Conservation (phyloP, 176 grass and related monocot genomes). For the Carex littledalei region DNA sequence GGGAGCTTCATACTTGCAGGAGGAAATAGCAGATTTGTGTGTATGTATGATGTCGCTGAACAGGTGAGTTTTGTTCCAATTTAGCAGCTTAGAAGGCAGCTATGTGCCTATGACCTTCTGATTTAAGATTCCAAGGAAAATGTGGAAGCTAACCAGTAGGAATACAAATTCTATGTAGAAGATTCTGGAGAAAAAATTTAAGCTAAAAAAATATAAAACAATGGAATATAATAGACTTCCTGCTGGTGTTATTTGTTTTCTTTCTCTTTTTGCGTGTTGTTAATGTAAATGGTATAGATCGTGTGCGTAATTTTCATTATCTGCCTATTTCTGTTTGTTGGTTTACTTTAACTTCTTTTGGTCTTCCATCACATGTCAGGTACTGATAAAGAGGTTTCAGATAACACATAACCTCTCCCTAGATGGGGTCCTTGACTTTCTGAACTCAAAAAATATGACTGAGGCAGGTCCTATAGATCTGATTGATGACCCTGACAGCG, state of each 20-base stretch:
- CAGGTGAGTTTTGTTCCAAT: constrained; percentile 57
- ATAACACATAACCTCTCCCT: constrained; percentile 93
- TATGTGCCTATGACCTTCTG: not conserved
- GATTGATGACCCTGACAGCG: constrained; percentile 82
- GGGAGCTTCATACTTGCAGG: constrained; percentile 88
- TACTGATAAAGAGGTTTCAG: constrained; percentile 83
- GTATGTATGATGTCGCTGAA: constrained; percentile 94
- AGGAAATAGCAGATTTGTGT: constrained; percentile 92
- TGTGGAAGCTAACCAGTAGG: not conserved
- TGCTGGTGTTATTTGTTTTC: not conserved
- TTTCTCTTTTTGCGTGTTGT: not conserved
- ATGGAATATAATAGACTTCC: not conserved
- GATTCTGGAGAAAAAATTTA: not conserved
- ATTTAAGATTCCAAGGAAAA: not conserved
- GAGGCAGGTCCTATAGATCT: constrained; percentile 84
- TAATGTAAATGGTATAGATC: not conserved
- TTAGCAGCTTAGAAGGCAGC: not conserved
- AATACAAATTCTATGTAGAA: not conserved
- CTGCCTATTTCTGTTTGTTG: not conserved
- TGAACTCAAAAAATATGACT: constrained; percentile 98
- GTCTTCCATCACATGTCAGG: constrained; percentile 38
- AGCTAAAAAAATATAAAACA: not conserved
- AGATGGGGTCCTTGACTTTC: constrained; percentile 94
- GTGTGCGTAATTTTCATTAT: not conserved
- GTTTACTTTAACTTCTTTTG: constrained; percentile 14